A percentile compares a stretch with the other conserved stretches of the same genome.
Evolutionary conservation across 768 basidiomycete genomes (phyloP).

Genomic region (Sistotremastrum suecicum): DNA sequence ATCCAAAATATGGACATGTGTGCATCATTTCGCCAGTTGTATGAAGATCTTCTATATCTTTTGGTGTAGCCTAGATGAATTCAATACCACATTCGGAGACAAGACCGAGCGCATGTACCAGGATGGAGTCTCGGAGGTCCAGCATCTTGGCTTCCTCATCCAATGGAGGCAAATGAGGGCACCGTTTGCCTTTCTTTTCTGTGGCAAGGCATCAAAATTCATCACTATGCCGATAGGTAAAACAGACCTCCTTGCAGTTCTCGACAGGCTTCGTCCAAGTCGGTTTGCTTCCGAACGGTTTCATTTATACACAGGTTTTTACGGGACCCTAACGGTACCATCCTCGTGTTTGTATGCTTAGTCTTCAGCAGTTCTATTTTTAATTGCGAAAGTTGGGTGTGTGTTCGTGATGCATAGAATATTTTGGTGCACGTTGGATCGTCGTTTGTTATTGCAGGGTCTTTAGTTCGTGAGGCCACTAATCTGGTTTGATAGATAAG

Average conservation of each 20-base stretch:
- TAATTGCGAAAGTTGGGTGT: conserved; percentile 89
- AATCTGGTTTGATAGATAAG: conserved; percentile 5
- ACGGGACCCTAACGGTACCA: conserved; percentile 80
- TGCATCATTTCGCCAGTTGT: conserved; percentile 47
- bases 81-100: not conserved
- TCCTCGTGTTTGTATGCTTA: conserved; percentile 30
- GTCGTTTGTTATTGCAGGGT: conserved; percentile 12
- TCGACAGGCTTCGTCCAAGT: conserved; percentile 81
- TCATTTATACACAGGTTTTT: conserved; percentile 92
- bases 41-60: conserved; percentile 91
- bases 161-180: conserved; percentile 57
- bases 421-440: conserved; percentile 67
- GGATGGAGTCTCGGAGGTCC: conserved; percentile 76
- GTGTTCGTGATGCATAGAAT: conserved; percentile 89
- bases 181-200: conserved; percentile 58
- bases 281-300: conserved; percentile 45
- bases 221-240: not conserved
- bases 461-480: conserved; percentile 6
- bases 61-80: conserved; percentile 55
- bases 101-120: conserved; percentile 32
- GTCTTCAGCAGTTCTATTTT: conserved; percentile 72
- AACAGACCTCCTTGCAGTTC: conserved; percentile 57
- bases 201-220: not conserved
- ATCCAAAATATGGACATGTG: conserved; percentile 89
- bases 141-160: conserved; percentile 60